Base-by-base conservation (phyloP, 768 basidiomycete species). In the Leccinum fibrillosum region DNA sequence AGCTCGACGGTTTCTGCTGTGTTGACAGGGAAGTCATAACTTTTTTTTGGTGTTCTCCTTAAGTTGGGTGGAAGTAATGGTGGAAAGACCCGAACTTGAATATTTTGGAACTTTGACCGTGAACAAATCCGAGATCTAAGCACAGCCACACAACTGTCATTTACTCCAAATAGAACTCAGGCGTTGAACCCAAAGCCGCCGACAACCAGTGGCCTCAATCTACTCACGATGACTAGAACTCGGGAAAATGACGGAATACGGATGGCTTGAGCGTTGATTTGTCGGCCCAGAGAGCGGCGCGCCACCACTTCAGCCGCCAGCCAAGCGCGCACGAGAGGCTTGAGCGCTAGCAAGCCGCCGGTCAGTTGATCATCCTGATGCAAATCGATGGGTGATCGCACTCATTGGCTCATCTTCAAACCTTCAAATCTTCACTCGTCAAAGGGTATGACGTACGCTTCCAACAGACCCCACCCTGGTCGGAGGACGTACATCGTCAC, bases 1-100 rank as follows among this genome's bases (percentile, higher is more conserved):
- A 30, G 47, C 30, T 49, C 8, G 34, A 39, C 26, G 19, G 34
- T 34, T 25, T 37, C 30, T 58, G 53, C 58, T 59, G 57, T 61
- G 34, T 50, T 32, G 47, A 50, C 26, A n/a, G 39, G 53, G 47
- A 34, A 19, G 25, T n/a, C 23, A 26, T 21, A 13, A 34, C 11
- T 34, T 7, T 19, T 42, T 42, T 49, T 49, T 32, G 30, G 23
- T 19, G 26, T 26, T 26, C 32, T 53, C 57, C 44, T 42, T 12
- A 10, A 32, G 55, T 50, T 34, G 49, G 34, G 25, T 57, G 51
- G 57, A 56, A 37, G 15, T 15, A 56, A 56, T 2, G 54, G 28
- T 37, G 55, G 55, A 37, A 34, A 12, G 17, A 39, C 17, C 37
- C 37, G 17, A 39, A 39, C 37, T 39, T 3, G 37, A 39, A n/a